Evolutionary conservation across 352 stramenopile species (phyloP), one percentile per base, ranked within the genome.

Genomic region (Phytophthora hibernalis): DNA sequence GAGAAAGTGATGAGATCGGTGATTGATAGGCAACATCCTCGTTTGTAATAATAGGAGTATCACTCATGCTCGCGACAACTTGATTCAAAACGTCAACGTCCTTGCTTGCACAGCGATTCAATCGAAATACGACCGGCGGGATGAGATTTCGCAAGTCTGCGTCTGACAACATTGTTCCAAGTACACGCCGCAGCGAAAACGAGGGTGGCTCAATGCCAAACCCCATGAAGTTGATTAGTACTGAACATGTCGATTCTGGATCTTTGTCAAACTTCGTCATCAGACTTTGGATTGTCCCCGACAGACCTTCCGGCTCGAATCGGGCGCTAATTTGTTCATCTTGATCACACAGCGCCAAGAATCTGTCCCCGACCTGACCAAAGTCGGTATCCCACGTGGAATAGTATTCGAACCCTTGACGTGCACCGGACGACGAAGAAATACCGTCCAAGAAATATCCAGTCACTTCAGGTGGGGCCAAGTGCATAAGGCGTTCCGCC

Each of bases 401-500:
- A 18, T 70, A 69, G 56, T 65, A 74, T 53, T 61, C 49, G n/a
- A 61, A 62, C 30, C 51, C 53, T 35, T 54, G 9, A 38, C 9
- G 13, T 16, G 4, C 33, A 16, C 31, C 31, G 4, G 33, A 38
- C 10, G 33, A 38, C 33, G 33, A 6, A 38, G 53, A 5, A 52
- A 81, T 64, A 26, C 74, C 71, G 35, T 85, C 77, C 15, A 85
- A 44, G 11, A 81, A 43, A 54, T 85, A 85, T 9, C 76, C 76
- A 38, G 33, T 38, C 33, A 38, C 33, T 5, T 5, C 13, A 38
- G 33, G 33, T 3, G 33, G 72, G 12, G 60, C 21, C 18, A 85
- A 40, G 20, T 85, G 76, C 20, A 85, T 77, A 13, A 77, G 33
- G 2, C 76, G 70, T 57, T 84, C 72, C 12, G 79, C 72, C 16